Base-by-base conservation (phyloP, 768 basidiomycete genomes). In the Russula olivacea region DNA sequence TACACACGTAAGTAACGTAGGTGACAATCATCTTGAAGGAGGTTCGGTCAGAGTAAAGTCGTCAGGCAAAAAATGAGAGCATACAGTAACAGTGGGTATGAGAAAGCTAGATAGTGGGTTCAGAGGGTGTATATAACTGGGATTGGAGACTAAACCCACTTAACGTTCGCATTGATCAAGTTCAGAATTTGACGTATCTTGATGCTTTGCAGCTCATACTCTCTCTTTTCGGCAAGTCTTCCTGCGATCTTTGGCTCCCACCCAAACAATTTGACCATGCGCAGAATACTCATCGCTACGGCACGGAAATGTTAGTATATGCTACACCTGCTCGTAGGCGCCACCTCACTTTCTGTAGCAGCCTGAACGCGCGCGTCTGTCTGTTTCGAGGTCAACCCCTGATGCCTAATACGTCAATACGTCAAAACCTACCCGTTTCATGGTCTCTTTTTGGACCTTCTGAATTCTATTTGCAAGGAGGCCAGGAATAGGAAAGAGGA, bases 211-310 rank as follows among this genome's bases (percentile, higher is more conserved):
- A 81, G 68, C 68, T 81, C 79, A 8, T 71, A 69, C 43, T 76
- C 76, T 55, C 79, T 73, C 66, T 77, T 77, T 50, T 69, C 68
- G 1, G 58, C 64, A 25, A 69, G n/a, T n/a, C 59, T 60, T n/a
- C 28, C 76, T 19, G 76, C 59, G 52, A 78, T 77, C 65, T 79
- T 79, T 12, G 76, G 73, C 68, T 85, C 80, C 80, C 88, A 81
- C 9, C 79, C 88, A 67, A 90, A 88, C 47, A 89, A 74, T 72
- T 83, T 82, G 71, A 81, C 71, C 76, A 81, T 80, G 17, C 80
- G 76, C 6, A 81, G 61, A 61, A 77, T 72, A 23, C 68, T 68
- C 61, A 78, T 68, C 15, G 70, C 76, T 77, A 57, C 4, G 40
- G 10, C 8, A 25, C 32, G 21, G 6, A 9, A 68, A 49, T 47